These are phyloP conservation scores for Chytridiales sp. DNA, from an alignment of 371 early-diverging fungal species.

Conservation along the genomic window DNA sequence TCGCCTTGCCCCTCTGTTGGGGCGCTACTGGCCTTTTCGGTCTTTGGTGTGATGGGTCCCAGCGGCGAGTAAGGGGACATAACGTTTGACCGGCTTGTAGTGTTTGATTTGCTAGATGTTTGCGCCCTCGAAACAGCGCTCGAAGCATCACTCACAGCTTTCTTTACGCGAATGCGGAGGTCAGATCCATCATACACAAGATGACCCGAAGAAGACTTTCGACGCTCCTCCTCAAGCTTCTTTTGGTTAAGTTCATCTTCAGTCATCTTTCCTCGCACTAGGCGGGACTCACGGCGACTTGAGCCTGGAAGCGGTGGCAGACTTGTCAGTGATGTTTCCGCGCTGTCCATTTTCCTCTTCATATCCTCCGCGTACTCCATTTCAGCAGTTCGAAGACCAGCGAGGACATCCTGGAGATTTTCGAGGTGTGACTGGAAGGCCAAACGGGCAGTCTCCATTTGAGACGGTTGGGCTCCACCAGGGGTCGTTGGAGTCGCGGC, in stretches of 20 bases:
- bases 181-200: constrained; percentile 46
- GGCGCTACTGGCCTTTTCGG: too few species aligned
- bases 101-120: too few species aligned
- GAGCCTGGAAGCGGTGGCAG: too few species aligned
- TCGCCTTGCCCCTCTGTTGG: too few species aligned
- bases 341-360: too few species aligned
- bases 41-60: too few species aligned
- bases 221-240: constrained; percentile 15
- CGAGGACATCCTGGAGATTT: constrained; percentile 49
- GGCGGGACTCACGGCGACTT: too few species aligned
- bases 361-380: constrained; percentile 31
- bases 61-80: too few species aligned
- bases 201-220: constrained; percentile 16
- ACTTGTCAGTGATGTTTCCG: too few species aligned
- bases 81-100: too few species aligned
- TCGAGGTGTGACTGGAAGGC: constrained; percentile 45
- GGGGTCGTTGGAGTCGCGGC: constrained; percentile 6
- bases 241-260: too few species aligned
- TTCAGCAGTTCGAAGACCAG: constrained; percentile 50
- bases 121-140: constrained; percentile 10
- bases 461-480: constrained; percentile 12
- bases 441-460: constrained; percentile 30
- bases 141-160: constrained; percentile 6
- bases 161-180: constrained; percentile 25
- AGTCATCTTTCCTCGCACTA: too few species aligned